Percentiles rank a stretch among this genome's conserved stretches.
Conservation (phyloP, 139 green algal genomes). For the Pedinophyceae sp. region DNA sequence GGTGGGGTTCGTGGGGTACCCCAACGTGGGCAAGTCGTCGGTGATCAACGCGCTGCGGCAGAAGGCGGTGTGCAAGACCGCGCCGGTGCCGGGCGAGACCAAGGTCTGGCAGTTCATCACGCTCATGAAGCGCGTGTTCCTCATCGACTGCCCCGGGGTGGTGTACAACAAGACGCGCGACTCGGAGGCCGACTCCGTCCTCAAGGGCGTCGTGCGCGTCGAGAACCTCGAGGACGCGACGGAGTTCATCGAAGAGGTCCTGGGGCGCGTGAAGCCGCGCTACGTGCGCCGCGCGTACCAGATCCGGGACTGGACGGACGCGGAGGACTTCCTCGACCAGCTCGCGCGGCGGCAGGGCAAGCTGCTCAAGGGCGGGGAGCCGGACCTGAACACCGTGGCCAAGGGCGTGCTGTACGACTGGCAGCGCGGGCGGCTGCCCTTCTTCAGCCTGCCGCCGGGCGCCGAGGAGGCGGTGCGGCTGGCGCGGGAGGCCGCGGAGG, state of each 20-base stretch:
- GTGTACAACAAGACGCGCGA: slow-evolving; percentile 80
- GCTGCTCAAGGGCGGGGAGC: slow-evolving; percentile 70
- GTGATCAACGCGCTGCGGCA: slow-evolving; percentile 97
- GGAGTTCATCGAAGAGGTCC: slow-evolving; percentile 57
- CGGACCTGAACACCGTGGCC: slow-evolving; percentile 85
- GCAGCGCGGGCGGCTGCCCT: slow-evolving; percentile 94
- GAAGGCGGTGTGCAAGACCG: slow-evolving; percentile 90
- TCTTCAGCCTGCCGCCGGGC: slow-evolving; percentile 71
- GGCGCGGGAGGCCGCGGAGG: no score
- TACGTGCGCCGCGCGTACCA: slow-evolving; percentile 46
- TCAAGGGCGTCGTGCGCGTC: slow-evolving; percentile 91
- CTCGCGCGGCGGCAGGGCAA: slow-evolving; percentile 50
- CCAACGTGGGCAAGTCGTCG: slow-evolving; percentile 95
- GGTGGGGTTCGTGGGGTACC: slow-evolving; percentile 96
- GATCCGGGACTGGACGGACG: slow-evolving; percentile 41
- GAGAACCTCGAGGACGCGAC: slow-evolving; percentile 84
- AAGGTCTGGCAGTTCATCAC: slow-evolving; percentile 99
- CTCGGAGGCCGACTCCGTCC: slow-evolving; percentile 69
- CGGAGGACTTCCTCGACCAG: slow-evolving; percentile 83
- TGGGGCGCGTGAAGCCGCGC: slow-evolving; percentile 64
- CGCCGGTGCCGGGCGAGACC: slow-evolving; percentile 90
- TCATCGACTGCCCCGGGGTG: slow-evolving; percentile 96
- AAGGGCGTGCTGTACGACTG: slow-evolving; percentile 95
- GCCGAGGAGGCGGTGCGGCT: no score
- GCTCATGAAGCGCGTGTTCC: slow-evolving; percentile 96